Evolutionary conservation across 2,329 filamentous ascomycete genomes (phyloP).

Genomic region (Pseudogymnoascus verrucosus): DNA sequence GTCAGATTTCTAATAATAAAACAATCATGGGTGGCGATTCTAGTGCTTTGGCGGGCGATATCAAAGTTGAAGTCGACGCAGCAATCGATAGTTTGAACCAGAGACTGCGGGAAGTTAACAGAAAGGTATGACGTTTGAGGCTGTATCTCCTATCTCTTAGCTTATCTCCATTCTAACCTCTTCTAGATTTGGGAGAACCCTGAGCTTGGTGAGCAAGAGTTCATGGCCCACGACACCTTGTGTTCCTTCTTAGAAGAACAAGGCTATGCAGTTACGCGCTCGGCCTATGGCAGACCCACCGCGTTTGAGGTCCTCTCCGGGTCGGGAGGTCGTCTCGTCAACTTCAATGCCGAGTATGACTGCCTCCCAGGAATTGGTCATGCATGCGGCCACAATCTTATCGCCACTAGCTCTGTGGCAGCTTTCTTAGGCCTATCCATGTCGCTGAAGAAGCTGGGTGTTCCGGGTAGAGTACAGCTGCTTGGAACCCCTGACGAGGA

Average conservation of each 20-base stretch:
- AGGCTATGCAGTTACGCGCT: slow-evolving; percentile 43
- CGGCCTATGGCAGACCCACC: slow-evolving; percentile 43
- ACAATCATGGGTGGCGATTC: neutral
- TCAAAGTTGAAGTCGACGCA: neutral
- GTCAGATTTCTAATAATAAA: neutral
- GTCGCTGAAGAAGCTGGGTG: slow-evolving; percentile 6
- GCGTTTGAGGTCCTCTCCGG: slow-evolving; percentile 44
- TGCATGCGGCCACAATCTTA: slow-evolving; percentile 39
- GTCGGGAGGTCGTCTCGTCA: slow-evolving; percentile 35
- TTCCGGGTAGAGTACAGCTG: slow-evolving; percentile 14
- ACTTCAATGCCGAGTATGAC: slow-evolving; percentile 33
- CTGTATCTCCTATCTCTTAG: neutral
- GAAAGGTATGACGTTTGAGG: neutral
- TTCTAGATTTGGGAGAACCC: slow-evolving; percentile 42
- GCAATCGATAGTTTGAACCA: slow-evolving; percentile 2
- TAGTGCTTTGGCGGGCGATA: neutral
- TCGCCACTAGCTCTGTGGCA: slow-evolving; percentile 32
- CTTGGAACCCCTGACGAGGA: slow-evolving; percentile 37
- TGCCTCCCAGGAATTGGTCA: slow-evolving; percentile 34
- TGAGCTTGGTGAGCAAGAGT: slow-evolving; percentile 40
- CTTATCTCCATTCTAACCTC: slow-evolving; percentile 2
- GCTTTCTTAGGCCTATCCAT: slow-evolving; percentile 28
- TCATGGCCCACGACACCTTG: slow-evolving; percentile 41
- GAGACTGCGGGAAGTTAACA: neutral
- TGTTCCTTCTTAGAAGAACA: slow-evolving; percentile 37